Evolutionary conservation across 2,329 filamentous ascomycete genomes (phyloP).

Genomic region (Phyllosticta paracitricarpa): DNA sequence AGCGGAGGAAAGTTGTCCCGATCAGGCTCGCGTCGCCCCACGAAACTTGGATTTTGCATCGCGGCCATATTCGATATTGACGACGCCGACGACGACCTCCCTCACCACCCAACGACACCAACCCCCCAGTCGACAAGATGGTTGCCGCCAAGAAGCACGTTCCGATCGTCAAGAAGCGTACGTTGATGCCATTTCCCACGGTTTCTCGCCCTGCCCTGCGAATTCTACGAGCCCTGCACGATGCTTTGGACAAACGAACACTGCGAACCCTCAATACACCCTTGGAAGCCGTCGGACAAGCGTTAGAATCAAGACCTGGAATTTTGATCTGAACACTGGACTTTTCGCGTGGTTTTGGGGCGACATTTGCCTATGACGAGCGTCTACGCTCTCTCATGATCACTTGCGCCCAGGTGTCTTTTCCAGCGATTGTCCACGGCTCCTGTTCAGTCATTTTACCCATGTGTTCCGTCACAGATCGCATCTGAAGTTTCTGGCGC

Average conservation of each 20-base stretch:
- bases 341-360: neutral
- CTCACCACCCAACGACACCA: neutral
- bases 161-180: slow-evolving; percentile 99
- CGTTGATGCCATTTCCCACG: slow-evolving; percentile 35
- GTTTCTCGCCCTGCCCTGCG: neutral
- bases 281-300: neutral
- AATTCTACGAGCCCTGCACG: neutral
- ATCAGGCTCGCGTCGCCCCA: neutral
- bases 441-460: slow-evolving; percentile 17
- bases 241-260: neutral
- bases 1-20: neutral
- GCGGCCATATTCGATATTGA: neutral
- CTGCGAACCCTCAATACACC: neutral
- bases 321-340: neutral
- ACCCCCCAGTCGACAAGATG: slow-evolving; percentile 52
- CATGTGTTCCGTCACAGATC: too few relatives aligned
- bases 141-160: slow-evolving; percentile 99
- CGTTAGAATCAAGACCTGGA: neutral
- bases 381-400: neutral
- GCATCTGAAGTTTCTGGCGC: too few relatives aligned
- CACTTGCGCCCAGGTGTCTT: neutral
- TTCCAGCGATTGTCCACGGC: neutral
- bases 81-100: neutral
- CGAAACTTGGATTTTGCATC: neutral
- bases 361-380: neutral